A percentile compares a stretch with the other conserved stretches of the same genome.
phyloP scores from a whole-genome alignment of 352 stramenopile species.

The Pythium myriotylum region DNA sequence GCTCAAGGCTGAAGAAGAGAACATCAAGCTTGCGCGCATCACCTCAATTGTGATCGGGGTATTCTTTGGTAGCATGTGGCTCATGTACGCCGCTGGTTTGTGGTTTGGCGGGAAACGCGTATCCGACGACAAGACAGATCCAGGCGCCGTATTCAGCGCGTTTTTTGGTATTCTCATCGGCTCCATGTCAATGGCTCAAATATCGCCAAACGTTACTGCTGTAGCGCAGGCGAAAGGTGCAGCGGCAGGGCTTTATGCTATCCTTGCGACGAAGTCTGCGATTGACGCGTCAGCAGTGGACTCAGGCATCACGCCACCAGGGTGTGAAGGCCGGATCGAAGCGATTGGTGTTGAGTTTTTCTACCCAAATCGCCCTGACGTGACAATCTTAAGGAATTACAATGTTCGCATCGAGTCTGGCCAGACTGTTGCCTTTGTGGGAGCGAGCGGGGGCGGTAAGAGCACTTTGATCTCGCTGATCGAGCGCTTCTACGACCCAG shows the following conservation, averaged over 20 bases:
- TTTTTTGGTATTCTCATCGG: conserved; percentile 44
- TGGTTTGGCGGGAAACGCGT: conserved; percentile 43
- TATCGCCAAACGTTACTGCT: conserved; percentile 37
- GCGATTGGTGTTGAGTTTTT: conserved; percentile 58
- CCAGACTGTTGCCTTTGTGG: conserved; percentile 29
- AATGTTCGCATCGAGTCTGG: conserved; percentile 39
- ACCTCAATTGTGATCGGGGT: conserved; percentile 30
- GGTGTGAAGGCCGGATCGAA: conserved; percentile 38
- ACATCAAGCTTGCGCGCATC: conserved; percentile 34
- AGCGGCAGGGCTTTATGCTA: conserved; percentile 33
- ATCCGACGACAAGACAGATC: conserved; percentile 27
- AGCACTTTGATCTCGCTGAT: conserved; percentile 58
- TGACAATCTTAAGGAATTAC: conserved; percentile 25
- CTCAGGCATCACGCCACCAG: conserved; percentile 32
- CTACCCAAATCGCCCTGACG: conserved; percentile 59
- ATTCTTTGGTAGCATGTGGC: conserved; percentile 33
- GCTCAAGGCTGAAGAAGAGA: conserved; percentile 30
- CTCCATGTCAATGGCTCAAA: conserved; percentile 36
- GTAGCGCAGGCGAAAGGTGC: conserved; percentile 34
- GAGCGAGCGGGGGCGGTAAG: conserved; percentile 29
- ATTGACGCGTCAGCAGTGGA: conserved; percentile 36
- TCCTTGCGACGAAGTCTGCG: conserved; percentile 36
- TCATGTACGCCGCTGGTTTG: conserved; percentile 31
- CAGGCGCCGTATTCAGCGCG: conserved; percentile 32
- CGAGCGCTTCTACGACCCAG: conserved; percentile 85